Base-by-base conservation (phyloP, 768 basidiomycete genomes). In the Aureoboletus auriporus region DNA sequence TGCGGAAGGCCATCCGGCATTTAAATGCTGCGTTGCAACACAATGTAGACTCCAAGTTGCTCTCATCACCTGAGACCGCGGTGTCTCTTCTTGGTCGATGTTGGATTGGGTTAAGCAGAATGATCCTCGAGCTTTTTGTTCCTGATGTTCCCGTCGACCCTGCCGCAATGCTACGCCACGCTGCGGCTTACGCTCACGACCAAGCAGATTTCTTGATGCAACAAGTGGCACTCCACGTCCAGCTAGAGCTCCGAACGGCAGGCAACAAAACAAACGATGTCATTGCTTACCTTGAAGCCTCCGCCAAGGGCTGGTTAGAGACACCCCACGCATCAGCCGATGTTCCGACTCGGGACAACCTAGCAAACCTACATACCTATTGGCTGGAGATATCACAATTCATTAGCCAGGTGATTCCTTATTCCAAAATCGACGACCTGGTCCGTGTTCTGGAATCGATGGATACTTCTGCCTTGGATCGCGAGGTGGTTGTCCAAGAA, bases 141-240 rank as follows among this genome's bases (percentile, higher is more conserved):
- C 93, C 96, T 0, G 78, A 91, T 63, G 70, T 80, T 2, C 92
- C 94, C 3, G 69, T 97, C 42, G 96, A 99, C 64, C 96, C 96
- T 26, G 82, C 84, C 7, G 82, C 82, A 20, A 76, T 84, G 30
- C 74, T 82, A 46, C 74, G 71, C 43, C 77, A 71, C 41, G 69
- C 71, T 0, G 58, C 60, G 2, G 64, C 70, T 28, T 79, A 82
- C 27, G 72, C 75, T 61, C 58, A 62, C 27, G 59, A 71, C 42
- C 73, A 81, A 46, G 56, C 69, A 29, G 54, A 61, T 2, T 57
- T 70, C 23, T 54, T 89, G 4, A 52, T 60, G 4, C 65, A 68
- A 3, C 81, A 89, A 63, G 61, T 84, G 8, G 44, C 57, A 6
- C 69, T 89, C 7, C 83, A 89, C 54, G 57, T 52, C 14, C 59